phyloP scores from a whole-genome alignment of 2,329 filamentous ascomycete species.

The Xylaria sp. region DNA sequence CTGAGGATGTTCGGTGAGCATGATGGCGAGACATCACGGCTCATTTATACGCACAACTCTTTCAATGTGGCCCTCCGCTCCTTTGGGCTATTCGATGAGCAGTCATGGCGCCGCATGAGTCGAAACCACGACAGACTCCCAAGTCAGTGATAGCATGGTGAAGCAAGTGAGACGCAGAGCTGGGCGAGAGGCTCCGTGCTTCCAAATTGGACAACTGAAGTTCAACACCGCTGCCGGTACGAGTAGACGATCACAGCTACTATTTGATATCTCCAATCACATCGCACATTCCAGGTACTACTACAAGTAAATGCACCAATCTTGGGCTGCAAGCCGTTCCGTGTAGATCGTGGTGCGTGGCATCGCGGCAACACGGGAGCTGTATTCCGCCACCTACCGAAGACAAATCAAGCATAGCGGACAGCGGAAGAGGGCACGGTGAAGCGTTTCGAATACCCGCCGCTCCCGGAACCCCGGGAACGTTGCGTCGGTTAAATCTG shows the following conservation, averaged over 20 bases:
- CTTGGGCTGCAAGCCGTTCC: constrained; percentile 2
- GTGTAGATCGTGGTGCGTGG: neutral
- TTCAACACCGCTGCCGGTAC: neutral
- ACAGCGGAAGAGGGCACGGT: neutral
- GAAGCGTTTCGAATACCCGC: neutral
- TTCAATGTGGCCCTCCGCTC: neutral
- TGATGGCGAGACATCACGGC: neutral
- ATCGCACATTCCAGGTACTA: neutral
- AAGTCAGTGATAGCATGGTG: neutral
- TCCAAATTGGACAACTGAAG: constrained; percentile 17
- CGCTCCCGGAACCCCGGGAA: neutral
- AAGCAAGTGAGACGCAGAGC: neutral
- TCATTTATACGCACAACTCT: neutral
- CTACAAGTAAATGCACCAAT: constrained; percentile 18
- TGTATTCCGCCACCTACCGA: constrained; percentile 4
- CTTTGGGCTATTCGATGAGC: neutral
- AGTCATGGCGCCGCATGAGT: neutral
- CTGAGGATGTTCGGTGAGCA: neutral
- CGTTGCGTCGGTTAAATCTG: neutral
- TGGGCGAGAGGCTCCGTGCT: constrained; percentile 18
- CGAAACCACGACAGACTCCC: neutral
- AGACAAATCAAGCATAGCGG: neutral
- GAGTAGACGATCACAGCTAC: neutral
- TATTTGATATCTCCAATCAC: constrained; percentile 12
- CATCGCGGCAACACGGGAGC: constrained; percentile 20